These are phyloP conservation scores for Dothidotthia symphoricarpi DNA, from an alignment of 2,329 filamentous ascomycete genomes.

Conservation along the genomic window DNA sequence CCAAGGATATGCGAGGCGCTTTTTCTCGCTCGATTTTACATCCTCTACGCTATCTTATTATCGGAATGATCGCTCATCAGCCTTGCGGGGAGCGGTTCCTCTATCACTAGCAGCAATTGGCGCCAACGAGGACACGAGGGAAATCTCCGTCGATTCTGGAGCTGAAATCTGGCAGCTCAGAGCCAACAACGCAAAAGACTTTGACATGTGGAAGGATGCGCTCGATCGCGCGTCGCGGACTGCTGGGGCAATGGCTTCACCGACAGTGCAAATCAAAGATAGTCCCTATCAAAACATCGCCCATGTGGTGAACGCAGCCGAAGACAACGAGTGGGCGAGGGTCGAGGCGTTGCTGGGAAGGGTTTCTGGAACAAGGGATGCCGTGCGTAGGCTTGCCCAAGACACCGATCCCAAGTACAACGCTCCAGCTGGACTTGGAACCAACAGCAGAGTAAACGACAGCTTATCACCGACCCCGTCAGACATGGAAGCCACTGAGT, in stretches of 20 bases:
- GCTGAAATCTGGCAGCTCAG: conserved; percentile 95
- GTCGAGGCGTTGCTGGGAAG: conserved; percentile 83
- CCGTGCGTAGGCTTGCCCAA: conserved; percentile 79
- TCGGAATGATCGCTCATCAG: conserved; percentile 88
- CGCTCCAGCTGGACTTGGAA: conserved; percentile 37
- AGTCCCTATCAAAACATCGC: conserved; percentile 17
- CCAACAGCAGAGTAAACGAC: conserved; percentile 30
- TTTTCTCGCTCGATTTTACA: conserved; percentile 93
- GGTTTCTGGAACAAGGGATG: conserved; percentile 83
- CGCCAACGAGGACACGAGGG: conserved; percentile 80
- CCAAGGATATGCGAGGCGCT: conserved; percentile 87
- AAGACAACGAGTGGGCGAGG: conserved; percentile 82
- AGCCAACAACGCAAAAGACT: conserved; percentile 79
- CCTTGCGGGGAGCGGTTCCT: conserved; percentile 86
- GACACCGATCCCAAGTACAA: conserved; percentile 70
- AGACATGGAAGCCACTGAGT: conserved; percentile 53
- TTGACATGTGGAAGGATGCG: conserved; percentile 80
- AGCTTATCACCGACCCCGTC: conserved; percentile 42
- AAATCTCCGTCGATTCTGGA: conserved; percentile 95
- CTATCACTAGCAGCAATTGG: conserved; percentile 87
- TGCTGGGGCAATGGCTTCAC: conserved; percentile 31
- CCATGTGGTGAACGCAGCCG: conserved; percentile 46
- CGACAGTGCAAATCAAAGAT: conserved; percentile 30
- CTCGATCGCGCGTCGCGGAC: conserved; percentile 75
- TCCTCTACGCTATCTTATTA: conserved; percentile 96